Base-by-base conservation (phyloP, 352 stramenopile genomes). In the Pilasporangium apinafurcum region DNA sequence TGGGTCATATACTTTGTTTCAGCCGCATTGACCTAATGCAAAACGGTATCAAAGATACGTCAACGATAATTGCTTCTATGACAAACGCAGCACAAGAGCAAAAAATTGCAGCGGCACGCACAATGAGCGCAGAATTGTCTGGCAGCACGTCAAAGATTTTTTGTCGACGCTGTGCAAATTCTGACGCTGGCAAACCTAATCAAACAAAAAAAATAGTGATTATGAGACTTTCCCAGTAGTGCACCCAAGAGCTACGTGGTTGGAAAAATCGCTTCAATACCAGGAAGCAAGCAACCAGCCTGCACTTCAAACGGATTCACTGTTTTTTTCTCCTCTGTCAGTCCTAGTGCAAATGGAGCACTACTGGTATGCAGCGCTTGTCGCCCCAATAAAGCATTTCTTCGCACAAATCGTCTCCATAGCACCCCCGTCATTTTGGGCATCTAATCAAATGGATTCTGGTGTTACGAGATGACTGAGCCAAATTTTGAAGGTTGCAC, bases 1-100 rank as follows among this genome's bases (percentile, higher is more conserved):
- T 92, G 68, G n/a, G 80, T 86, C 75, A 87, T 86, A 58, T 73
- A 92, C 63, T 90, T 86, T 48, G 76, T 80, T 37, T 79, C 65
- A 2, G 75, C 69, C 2, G 77, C 80, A 20, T 83, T 82, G 6
- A 84, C 29, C 68, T 81, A 25, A 14, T 20, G n/a, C 16, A 16
- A 36, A 36, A 17, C 16, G 14, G 20, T 17, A 17, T 14, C 5
- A 17, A 14, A 36, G 5, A 37, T 3, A 2, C 32, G 22, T 37
- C 32, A 37, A 37, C 32, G 31, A 36, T 36, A 17, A 36, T 36
- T 14, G 8, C 16, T 7, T 14, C 31, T 36, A 17, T 8, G 20
- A 5, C 32, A 24, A 14, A 31, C 4, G 24, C 29, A 48, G 2
- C n/a, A n/a, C 25, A 21, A 21, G 3, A 40, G 29, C n/a, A 37